Conservation (phyloP, 2,329 filamentous ascomycete genomes). For the Exophiala oligosperma region DNA sequence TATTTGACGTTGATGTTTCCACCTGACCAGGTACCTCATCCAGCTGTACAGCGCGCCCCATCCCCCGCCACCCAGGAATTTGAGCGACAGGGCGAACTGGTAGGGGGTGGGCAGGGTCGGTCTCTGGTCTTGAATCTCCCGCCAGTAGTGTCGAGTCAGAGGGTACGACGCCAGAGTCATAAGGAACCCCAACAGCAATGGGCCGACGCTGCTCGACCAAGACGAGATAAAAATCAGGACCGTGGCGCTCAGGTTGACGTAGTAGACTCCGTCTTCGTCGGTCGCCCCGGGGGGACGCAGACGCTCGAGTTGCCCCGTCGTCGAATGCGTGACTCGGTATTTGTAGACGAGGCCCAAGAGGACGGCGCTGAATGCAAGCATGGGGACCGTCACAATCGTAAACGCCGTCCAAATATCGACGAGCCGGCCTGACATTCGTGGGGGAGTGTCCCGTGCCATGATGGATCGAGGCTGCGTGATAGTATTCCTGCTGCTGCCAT, state of each 20-base stretch:
- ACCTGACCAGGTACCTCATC: too few relatives aligned
- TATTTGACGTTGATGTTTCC: too few relatives aligned
- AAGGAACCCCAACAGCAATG: conserved; percentile 28
- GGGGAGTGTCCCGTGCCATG: too few relatives aligned
- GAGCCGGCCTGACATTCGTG: not conserved
- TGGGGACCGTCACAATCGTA: conserved; percentile 9
- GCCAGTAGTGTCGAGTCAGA: conserved; percentile 16
- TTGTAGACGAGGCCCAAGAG: conserved; percentile 4
- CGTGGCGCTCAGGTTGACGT: conserved; percentile 27
- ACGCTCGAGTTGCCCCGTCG: not conserved
- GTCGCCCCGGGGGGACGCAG: not conserved
- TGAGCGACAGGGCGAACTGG: not conserved
- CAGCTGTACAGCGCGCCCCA: too few relatives aligned
- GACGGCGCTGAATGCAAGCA: conserved; percentile 4
- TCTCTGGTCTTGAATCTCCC: conserved; percentile 4
- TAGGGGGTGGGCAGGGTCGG: not conserved
- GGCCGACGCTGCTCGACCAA: conserved; percentile 30
- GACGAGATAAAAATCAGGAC: conserved; percentile 27
- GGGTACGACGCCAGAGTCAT: conserved; percentile 31
- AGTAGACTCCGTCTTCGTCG: conserved; percentile 19
- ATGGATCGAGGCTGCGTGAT: too few relatives aligned
- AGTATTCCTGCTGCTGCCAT: too few relatives aligned
- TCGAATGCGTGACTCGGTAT: conserved; percentile 1
- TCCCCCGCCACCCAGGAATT: not conserved
- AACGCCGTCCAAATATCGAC: not conserved